Percentiles rank a stretch among this genome's conserved stretches.
These are phyloP conservation scores for Podila epigama DNA, from an alignment of 192 early-diverging fungal species.

Conservation along the genomic window DNA sequence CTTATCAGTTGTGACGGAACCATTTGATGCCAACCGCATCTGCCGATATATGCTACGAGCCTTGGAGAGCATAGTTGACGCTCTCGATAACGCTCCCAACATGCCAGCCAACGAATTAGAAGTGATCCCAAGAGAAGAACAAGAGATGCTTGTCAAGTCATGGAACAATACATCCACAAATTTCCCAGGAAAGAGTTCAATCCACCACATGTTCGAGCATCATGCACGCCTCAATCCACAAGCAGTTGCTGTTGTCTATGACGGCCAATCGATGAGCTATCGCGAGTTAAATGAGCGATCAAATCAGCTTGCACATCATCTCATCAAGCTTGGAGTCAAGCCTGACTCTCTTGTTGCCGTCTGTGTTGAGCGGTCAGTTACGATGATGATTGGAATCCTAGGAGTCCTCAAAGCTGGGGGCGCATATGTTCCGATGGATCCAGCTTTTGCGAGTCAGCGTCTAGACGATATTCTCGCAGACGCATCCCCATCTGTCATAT, in stretches of 20 bases:
- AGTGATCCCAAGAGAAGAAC: neutral
- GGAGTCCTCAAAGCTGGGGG: slow-evolving; percentile 45
- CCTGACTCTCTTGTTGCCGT: slow-evolving; percentile 4
- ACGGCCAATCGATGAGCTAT: slow-evolving; percentile 8
- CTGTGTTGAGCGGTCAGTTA: neutral
- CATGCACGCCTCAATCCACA: neutral
- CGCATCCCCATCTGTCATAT: neutral
- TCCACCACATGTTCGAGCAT: slow-evolving; percentile 8
- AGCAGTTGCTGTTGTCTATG: slow-evolving; percentile 4
- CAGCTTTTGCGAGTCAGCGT: slow-evolving; percentile 30
- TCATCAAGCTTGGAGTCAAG: neutral
- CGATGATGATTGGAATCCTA: slow-evolving; percentile 23
- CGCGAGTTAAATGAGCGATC: slow-evolving; percentile 5
- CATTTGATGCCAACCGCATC: neutral
- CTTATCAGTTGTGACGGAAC: neutral
- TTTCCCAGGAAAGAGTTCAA: neutral
- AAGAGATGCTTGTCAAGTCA: neutral
- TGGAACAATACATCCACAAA: neutral
- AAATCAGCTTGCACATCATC: slow-evolving; percentile 7
- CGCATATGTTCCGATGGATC: slow-evolving; percentile 50
- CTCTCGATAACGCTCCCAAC: neutral
- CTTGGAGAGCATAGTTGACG: neutral
- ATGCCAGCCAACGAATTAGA: neutral
- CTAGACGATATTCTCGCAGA: slow-evolving; percentile 27
- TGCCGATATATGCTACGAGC: slow-evolving; percentile 7